Evolutionary conservation across 345 rosid species (phyloP).

Genomic region (Laguncularia racemosa): DNA sequence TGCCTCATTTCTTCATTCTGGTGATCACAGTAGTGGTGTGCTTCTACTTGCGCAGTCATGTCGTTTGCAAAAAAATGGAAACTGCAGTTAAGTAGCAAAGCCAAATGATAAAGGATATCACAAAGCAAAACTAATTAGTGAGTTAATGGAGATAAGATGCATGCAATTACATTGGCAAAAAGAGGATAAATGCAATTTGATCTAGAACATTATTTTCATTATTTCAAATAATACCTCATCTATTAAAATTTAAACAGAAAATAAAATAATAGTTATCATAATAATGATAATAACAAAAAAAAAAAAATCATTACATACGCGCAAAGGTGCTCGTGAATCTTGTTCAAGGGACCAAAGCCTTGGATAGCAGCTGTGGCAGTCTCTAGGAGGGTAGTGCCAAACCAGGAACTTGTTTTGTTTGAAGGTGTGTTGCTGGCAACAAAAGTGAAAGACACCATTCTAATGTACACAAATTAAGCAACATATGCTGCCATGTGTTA

Average conservation of each 20-base stretch:
- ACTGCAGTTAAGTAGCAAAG: constrained; percentile 20
- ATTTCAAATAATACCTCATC: too few relatives aligned
- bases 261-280: neutral
- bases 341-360: constrained; percentile 49
- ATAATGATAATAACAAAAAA: neutral
- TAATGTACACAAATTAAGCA: too few relatives aligned
- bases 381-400: constrained; percentile 47
- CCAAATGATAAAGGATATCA: too few relatives aligned
- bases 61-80: constrained; percentile 65
- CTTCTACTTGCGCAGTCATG: constrained; percentile 79
- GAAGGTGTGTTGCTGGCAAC: too few relatives aligned
- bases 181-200: neutral
- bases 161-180: too few relatives aligned
- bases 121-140: too few relatives aligned
- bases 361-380: constrained; percentile 54
- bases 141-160: too few relatives aligned
- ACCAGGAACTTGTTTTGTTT: constrained; percentile 56
- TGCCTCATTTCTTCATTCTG: constrained; percentile 82
- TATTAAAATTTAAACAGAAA: neutral
- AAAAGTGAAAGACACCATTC: too few relatives aligned
- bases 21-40: constrained; percentile 72
- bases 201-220: too few relatives aligned
- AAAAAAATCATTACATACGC: constrained; percentile 30
- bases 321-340: constrained; percentile 85
- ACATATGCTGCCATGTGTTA: too few relatives aligned